These are phyloP conservation scores for Litsea cubeba DNA, from an alignment of 164 flowering plant genomes.

Conservation along the genomic window DNA sequence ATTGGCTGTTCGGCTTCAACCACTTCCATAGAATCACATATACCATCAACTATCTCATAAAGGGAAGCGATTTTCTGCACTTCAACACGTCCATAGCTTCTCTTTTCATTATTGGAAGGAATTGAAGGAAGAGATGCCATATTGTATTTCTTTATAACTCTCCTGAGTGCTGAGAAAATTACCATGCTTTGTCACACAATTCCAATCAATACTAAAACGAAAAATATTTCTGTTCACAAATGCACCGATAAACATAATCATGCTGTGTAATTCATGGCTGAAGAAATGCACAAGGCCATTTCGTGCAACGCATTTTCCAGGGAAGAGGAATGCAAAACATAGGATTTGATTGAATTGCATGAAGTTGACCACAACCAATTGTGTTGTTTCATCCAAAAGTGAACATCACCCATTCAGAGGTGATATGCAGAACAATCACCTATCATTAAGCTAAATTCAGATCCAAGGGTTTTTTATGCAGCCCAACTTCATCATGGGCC, in stretches of 20 bases:
- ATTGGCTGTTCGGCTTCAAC: slow-evolving; percentile 62
- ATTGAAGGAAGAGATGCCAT: slow-evolving; percentile 43
- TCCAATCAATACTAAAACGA: neutral
- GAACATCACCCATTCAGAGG: no score
- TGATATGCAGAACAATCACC: no score
- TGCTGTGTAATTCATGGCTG: neutral
- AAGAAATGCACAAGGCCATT: neutral
- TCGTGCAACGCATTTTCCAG: no score
- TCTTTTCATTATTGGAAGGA: slow-evolving; percentile 50
- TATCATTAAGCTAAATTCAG: no score
- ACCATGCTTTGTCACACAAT: neutral
- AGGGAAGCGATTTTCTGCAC: slow-evolving; percentile 45
- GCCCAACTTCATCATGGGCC: no score
- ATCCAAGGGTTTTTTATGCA: no score
- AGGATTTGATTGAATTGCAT: no score
- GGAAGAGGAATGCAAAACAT: no score
- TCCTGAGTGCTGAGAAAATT: slow-evolving; percentile 57
- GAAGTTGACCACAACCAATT: no score
- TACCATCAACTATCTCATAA: slow-evolving; percentile 36
- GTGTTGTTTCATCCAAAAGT: no score
- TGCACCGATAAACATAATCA: neutral
- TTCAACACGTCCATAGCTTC: slow-evolving; percentile 57
- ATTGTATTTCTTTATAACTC: slow-evolving; percentile 53
- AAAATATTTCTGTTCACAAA: neutral
- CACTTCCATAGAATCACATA: slow-evolving; percentile 28